Base-by-base conservation (phyloP, 106 monocot genomes). In the Dendrobium chrysotoxum region DNA sequence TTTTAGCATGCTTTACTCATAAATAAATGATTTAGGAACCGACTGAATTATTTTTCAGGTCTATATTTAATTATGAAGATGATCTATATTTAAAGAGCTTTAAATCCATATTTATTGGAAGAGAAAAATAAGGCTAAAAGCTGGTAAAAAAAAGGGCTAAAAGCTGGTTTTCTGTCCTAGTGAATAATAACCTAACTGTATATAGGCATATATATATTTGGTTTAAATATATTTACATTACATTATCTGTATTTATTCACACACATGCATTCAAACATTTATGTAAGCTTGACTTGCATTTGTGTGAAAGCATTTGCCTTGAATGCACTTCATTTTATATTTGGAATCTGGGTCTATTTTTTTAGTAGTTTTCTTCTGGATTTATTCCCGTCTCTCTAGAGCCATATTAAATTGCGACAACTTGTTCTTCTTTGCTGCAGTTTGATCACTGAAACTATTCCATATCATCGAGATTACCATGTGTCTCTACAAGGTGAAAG, bases 401-500 rank as follows among this genome's bases (percentile, higher is more conserved):
- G 15, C 70, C 70, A 35, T 70, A 70, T 70, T 31, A 70, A 23
- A 65, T 9, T 65, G 64, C 0, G 64, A 5, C 70, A 25, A 35
- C 70, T 70, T 70, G 31, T 70, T 70, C 25, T 13, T 28, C 35
- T 70, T 72, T 74, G 58, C 57, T 95, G 75, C 83, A 99, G 98
- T 81, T 85, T 99, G 83, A 83, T 99, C 28, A 86, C 79, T 71
- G 96, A 96, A 81, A 96, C 93, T 46, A 91, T 96, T 74, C 93
- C 96, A 40, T 64, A 28, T 4, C 93, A 96, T 79, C 77, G 68
- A 45, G 96, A 96, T 39, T 96, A 88, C 67, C 64, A 83, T 4
- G 39, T 53, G 35, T 90, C 81, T 78, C 67, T 79, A 20, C 88
- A 86, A 84, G 79, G 71, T 65, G 89, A 86, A 75, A 83, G 42